phyloP scores from a whole-genome alignment of 352 stramenopile genomes.

The Globisporangium iwayamae region DNA sequence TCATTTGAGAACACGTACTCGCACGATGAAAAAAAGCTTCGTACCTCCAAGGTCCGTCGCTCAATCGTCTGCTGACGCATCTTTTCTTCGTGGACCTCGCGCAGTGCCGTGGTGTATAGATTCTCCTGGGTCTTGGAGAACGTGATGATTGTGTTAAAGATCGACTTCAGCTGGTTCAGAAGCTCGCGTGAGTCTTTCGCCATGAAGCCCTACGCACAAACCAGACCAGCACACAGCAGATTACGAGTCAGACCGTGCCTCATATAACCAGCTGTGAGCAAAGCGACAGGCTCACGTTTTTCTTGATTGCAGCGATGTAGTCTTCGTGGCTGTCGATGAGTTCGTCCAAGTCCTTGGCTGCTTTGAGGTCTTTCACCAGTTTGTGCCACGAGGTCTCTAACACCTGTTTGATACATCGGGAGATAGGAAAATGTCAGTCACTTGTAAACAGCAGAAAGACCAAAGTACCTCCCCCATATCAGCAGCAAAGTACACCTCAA shows the following conservation, averaged over 20 bases:
- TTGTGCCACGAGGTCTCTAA: constrained; percentile 93
- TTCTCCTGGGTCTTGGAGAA: constrained; percentile 84
- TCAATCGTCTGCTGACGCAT: constrained; percentile 44
- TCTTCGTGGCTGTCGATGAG: constrained; percentile 94
- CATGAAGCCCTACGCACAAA: constrained; percentile 73
- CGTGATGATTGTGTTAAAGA: constrained; percentile 77
- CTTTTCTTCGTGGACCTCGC: constrained; percentile 65
- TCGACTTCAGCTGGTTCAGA: constrained; percentile 72
- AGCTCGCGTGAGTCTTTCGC: constrained; percentile 69
- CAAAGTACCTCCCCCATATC: not conserved
- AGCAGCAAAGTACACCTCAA: constrained; percentile 69
- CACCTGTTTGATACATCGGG: constrained; percentile 36
- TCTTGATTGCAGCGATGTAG: constrained; percentile 92
- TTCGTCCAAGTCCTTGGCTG: constrained; percentile 92
- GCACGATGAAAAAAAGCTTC: not conserved
- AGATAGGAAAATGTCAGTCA: not conserved
- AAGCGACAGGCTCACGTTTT: constrained; percentile 49
- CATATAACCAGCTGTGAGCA: not conserved
- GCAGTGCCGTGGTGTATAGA: constrained; percentile 72
- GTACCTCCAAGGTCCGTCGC: constrained; percentile 45
- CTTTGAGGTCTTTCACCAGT: constrained; percentile 88
- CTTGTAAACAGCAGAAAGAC: not conserved
- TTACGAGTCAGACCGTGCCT: not conserved
- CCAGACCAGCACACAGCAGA: not conserved
- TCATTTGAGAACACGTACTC: too few species aligned